phyloP scores from a whole-genome alignment of 805 yeast species.

The Starmerella vitae region DNA sequence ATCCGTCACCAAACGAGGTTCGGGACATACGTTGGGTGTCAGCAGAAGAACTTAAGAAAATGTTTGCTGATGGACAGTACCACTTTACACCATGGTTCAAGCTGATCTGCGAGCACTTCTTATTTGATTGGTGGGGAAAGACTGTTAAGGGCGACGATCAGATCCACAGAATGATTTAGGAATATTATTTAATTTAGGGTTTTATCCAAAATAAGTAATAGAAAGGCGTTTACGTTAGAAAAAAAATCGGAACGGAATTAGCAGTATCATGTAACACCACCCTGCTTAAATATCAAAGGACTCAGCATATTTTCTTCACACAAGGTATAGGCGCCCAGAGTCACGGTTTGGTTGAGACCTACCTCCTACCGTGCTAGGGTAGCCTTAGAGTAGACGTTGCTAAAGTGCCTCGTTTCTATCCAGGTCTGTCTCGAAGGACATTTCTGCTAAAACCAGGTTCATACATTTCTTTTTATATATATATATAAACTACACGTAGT shows the following conservation, averaged over 20 bases:
- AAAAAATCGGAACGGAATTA: neutral
- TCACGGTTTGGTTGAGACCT: constrained; percentile 22
- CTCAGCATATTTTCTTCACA: constrained; percentile 9
- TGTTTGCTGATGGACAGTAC: constrained; percentile 58
- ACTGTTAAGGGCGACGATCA: constrained; percentile 11
- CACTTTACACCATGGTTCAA: constrained; percentile 97
- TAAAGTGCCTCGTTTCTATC: constrained; percentile 19
- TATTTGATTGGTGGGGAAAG: constrained; percentile 83
- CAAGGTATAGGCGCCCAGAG: constrained; percentile 26
- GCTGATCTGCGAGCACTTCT: constrained; percentile 78
- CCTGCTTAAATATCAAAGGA: neutral
- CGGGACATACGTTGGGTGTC: constrained; percentile 66
- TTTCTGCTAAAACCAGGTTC: constrained; percentile 19
- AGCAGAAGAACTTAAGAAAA: constrained; percentile 47
- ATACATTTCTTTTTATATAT: constrained; percentile 5
- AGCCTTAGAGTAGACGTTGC: constrained; percentile 20
- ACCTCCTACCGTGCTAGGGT: constrained; percentile 25
- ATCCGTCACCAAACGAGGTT: constrained; percentile 71
- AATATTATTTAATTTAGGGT: too few species aligned
- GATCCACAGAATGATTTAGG: constrained; percentile 20
- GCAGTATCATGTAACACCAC: neutral
- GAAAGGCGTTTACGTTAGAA: neutral
- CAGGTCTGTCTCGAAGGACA: constrained; percentile 10
- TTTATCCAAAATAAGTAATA: too few species aligned
- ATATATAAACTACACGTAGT: constrained; percentile 7